Conservation (phyloP, 2,329 filamentous ascomycete species). For the Huntiella bhutanensis region DNA sequence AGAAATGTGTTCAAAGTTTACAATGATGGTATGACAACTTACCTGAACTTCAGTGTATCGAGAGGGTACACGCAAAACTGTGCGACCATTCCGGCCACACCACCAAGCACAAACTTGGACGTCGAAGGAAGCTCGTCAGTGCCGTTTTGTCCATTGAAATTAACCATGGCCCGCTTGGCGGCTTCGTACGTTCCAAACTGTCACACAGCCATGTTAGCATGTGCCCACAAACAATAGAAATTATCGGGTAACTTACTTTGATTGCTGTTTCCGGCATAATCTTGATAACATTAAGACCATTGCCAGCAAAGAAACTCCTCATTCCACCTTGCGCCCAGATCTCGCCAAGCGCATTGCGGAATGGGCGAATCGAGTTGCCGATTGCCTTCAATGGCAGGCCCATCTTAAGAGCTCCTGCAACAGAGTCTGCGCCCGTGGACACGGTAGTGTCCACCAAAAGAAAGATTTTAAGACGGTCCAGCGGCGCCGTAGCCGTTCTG, state of each 20-base stretch:
- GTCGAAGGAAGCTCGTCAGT: constrained; percentile 58
- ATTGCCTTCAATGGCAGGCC: constrained; percentile 47
- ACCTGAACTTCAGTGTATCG: constrained; percentile 58
- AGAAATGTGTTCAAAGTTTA: not conserved
- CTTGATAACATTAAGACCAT: constrained; percentile 89
- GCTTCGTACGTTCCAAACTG: constrained; percentile 90
- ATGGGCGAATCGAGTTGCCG: constrained; percentile 46
- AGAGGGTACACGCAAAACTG: constrained; percentile 95
- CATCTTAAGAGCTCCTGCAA: constrained; percentile 47
- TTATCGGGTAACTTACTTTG: constrained; percentile 29
- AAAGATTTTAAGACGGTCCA: constrained; percentile 94
- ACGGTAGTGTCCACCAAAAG: constrained; percentile 70
- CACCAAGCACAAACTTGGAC: constrained; percentile 81
- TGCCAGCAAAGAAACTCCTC: constrained; percentile 37
- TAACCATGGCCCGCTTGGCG: constrained; percentile 70
- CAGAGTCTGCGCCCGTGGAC: constrained; percentile 26
- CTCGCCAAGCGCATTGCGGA: constrained; percentile 44
- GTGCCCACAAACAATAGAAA: not conserved
- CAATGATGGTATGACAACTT: constrained; percentile 12
- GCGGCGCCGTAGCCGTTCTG: constrained; percentile 81
- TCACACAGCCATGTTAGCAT: not conserved
- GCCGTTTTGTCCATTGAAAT: constrained; percentile 74
- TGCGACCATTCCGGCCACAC: constrained; percentile 80
- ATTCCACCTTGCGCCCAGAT: constrained; percentile 7
- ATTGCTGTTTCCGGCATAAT: constrained; percentile 98